Conservation (phyloP, 2,329 filamentous ascomycete genomes). For the Aspergillus sp. region DNA sequence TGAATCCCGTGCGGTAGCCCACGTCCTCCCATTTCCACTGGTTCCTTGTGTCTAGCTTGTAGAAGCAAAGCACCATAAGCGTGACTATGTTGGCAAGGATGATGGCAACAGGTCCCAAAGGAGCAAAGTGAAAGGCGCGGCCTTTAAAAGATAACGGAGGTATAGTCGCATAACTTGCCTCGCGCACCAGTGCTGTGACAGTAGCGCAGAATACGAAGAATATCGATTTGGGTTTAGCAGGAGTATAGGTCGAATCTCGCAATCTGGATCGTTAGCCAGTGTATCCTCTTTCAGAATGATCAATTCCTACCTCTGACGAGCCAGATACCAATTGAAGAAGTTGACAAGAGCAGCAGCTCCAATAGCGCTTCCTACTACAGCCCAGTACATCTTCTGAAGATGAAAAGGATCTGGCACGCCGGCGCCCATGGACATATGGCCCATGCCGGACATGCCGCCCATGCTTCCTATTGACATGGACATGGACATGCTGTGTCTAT, state of each 20-base stretch:
- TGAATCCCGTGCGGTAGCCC: slow-evolving; percentile 50
- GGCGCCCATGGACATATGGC: slow-evolving; percentile 36
- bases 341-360: slow-evolving; percentile 32
- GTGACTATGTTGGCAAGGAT: slow-evolving; percentile 42
- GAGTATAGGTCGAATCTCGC: slow-evolving; percentile 36
- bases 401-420: slow-evolving; percentile 41
- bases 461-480: slow-evolving; percentile 17
- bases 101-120: slow-evolving; percentile 31
- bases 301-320: slow-evolving; percentile 41
- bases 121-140: slow-evolving; percentile 31
- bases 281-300: not conserved
- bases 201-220: slow-evolving; percentile 47
- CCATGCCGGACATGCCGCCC: slow-evolving; percentile 24
- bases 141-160: slow-evolving; percentile 26
- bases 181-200: slow-evolving; percentile 47
- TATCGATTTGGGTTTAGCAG: slow-evolving; percentile 49
- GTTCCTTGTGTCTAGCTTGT: slow-evolving; percentile 46
- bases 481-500: not conserved
- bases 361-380: slow-evolving; percentile 38
- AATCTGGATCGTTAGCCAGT: slow-evolving; percentile 30
- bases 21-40: slow-evolving; percentile 49
- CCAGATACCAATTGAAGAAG: slow-evolving; percentile 42
- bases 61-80: slow-evolving; percentile 51
- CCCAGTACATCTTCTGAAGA: slow-evolving; percentile 50
- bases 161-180: slow-evolving; percentile 44